Base-by-base conservation (phyloP, 495 filamentous ascomycete species). In the Thermochaetoides thermophila region DNA sequence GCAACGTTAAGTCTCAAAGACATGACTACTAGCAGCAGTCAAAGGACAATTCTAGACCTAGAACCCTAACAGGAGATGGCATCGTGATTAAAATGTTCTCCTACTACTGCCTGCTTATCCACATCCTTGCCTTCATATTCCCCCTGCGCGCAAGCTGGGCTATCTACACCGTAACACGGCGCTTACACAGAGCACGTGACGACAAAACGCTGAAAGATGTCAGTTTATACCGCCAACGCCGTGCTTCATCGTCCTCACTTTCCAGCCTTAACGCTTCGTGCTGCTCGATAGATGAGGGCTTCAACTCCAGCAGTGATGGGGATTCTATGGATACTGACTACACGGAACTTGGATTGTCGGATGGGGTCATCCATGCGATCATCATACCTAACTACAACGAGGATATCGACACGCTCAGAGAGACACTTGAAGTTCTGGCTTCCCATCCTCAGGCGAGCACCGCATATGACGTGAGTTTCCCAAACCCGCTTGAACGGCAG, bases 321-420 rank as follows among this genome's bases (percentile, higher is more conserved):
- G 63, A 56, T 29, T 62, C 64, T 33, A 39, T 56, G 7, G 61
- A 65, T 27, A 27, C 42, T 21, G 63, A 66, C 23, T 40, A 56
- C 31, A 53, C 46, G 22, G 41, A 40, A 33, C 62, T 64, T 24
- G 37, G 21, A 17, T 56, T 66, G 25, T 47, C 55, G 16, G 55
- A 66, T 27, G 53, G 47, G 24, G 42, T 76, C 14, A 53, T 77
- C 10, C 71, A 78, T 35, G 72, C 73, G 2, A 76, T 81, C 32
- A 61, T 81, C 39, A 55, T 81, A 7, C 76, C 76, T 10, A 78
- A 77, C 42, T 81, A 81, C 53, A 74, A 73, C 38, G 76, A 81
- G 43, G 74, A 78, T 17, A 50, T 74, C 34, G 68, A 74, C 31
- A 76, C 68, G 0, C 51, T 81, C 33, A 56, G 68, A 39, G 73